Evolutionary conservation across 2,329 filamentous ascomycete genomes (phyloP).

Genomic region (Exophiala sp.): DNA sequence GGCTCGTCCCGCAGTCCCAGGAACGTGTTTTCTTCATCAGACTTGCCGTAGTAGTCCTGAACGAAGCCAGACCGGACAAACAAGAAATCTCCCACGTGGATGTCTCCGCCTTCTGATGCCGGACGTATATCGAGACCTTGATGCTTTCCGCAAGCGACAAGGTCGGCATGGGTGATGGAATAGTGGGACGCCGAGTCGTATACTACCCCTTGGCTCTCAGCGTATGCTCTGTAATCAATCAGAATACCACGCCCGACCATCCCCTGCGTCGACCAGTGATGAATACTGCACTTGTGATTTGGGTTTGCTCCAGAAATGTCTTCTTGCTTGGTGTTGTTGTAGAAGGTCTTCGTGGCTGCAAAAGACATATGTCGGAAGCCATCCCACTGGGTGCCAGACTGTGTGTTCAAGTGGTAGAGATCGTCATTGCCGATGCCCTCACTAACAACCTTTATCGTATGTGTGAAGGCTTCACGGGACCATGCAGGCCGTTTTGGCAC

Average conservation of each 20-base stretch:
- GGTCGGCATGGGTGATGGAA: slow-evolving; percentile 48
- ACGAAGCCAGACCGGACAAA: slow-evolving; percentile 61
- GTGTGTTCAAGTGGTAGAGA: slow-evolving; percentile 43
- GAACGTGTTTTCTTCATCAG: slow-evolving; percentile 31
- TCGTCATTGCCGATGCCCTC: slow-evolving; percentile 40
- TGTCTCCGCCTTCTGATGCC: slow-evolving; percentile 47
- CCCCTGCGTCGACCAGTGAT: slow-evolving; percentile 38
- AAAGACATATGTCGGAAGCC: slow-evolving; percentile 42
- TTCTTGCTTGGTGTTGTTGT: background rate
- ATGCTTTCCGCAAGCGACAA: slow-evolving; percentile 53
- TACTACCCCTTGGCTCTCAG: slow-evolving; percentile 44
- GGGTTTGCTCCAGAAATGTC: slow-evolving; percentile 7
- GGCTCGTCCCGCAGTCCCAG: slow-evolving; percentile 30
- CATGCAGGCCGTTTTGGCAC: slow-evolving; percentile 49
- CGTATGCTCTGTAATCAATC: slow-evolving; percentile 41
- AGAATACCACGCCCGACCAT: slow-evolving; percentile 39
- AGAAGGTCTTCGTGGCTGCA: slow-evolving; percentile 28
- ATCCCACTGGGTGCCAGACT: slow-evolving; percentile 47
- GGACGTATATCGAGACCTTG: slow-evolving; percentile 58
- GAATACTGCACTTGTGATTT: slow-evolving; percentile 37
- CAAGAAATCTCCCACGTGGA: slow-evolving; percentile 58
- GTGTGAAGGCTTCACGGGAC: slow-evolving; percentile 36
- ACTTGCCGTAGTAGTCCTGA: slow-evolving; percentile 49
- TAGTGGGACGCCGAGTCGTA: slow-evolving; percentile 49
- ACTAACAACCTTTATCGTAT: slow-evolving; percentile 23